Conservation (phyloP, 257 asterid species). For the Jaltomata sinuosa region DNA sequence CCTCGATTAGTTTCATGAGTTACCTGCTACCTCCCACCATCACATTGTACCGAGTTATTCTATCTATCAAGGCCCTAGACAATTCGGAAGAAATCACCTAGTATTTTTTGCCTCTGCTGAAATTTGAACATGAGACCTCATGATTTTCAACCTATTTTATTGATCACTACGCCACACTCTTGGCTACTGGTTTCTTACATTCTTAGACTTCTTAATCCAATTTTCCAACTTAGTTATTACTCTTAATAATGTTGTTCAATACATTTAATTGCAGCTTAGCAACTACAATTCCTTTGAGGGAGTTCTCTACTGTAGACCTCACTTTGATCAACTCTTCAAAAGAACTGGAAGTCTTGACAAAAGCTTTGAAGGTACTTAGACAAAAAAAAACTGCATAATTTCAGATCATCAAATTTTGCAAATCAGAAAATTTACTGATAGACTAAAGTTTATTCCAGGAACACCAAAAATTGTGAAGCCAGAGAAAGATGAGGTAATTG, state of each 20-base stretch:
- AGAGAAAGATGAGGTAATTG: conserved; percentile 28
- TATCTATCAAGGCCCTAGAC: not conserved
- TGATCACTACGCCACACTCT: not conserved
- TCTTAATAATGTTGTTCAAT: not conserved
- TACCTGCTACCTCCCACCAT: not conserved
- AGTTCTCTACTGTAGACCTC: conserved; percentile 94
- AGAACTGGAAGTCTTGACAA: conserved; percentile 91
- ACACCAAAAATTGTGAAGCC: conserved; percentile 86
- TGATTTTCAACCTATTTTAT: not conserved
- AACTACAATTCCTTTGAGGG: conserved; percentile 96
- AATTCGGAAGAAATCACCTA: not conserved
- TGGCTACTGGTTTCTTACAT: not conserved
- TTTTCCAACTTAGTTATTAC: not conserved
- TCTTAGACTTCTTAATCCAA: not conserved
- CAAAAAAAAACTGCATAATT: not conserved
- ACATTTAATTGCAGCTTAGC: conserved; percentile 40
- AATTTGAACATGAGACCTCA: fast-evolving
- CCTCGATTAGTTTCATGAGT: not conserved
- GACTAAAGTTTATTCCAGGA: conserved; percentile 28
- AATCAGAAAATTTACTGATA: not conserved
- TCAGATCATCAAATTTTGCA: not conserved
- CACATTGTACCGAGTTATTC: fast-evolving
- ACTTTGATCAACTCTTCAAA: conserved; percentile 90
- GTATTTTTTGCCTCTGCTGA: not conserved
- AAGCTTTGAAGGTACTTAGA: conserved; percentile 72